phyloP scores from a whole-genome alignment of 2,329 filamentous ascomycete genomes.

The Magnaporthales sp. region DNA sequence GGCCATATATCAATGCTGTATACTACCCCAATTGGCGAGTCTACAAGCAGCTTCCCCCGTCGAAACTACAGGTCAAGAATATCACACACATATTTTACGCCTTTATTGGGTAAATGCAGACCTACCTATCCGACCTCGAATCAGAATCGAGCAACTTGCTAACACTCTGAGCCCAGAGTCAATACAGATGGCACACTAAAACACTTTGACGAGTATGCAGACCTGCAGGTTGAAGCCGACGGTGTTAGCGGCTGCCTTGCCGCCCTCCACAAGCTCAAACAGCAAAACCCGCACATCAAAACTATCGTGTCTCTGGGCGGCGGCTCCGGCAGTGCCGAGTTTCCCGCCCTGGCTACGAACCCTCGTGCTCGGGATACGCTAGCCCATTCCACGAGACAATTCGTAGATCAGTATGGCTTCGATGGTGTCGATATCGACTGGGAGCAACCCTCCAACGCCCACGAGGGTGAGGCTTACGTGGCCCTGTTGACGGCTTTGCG shows the following conservation, averaged over 20 bases:
- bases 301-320: conserved; percentile 59
- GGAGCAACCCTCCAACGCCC: conserved; percentile 50
- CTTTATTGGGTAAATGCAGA: conserved; percentile 39
- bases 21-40: conserved; percentile 61
- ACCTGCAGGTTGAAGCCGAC: conserved; percentile 50
- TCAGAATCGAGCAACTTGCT: not conserved
- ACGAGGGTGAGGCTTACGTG: conserved; percentile 49
- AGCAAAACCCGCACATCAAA: conserved; percentile 44
- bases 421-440: conserved; percentile 64
- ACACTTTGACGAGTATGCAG: conserved; percentile 54
- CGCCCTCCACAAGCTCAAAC: conserved; percentile 50
- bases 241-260: conserved; percentile 50
- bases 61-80: conserved; percentile 42
- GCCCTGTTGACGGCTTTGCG: conserved; percentile 47
- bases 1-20: conserved; percentile 27
- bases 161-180: not conserved
- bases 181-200: conserved; percentile 8
- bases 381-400: conserved; percentile 39
- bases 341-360: conserved; percentile 45
- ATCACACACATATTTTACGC: conserved; percentile 59
- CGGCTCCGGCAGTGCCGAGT: conserved; percentile 52
- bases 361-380: conserved; percentile 40
- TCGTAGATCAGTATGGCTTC: conserved; percentile 48
- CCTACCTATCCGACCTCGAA: not conserved
- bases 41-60: conserved; percentile 52